phyloP scores from a whole-genome alignment of 2,329 filamentous ascomycete species.

The Alternaria longipes region DNA sequence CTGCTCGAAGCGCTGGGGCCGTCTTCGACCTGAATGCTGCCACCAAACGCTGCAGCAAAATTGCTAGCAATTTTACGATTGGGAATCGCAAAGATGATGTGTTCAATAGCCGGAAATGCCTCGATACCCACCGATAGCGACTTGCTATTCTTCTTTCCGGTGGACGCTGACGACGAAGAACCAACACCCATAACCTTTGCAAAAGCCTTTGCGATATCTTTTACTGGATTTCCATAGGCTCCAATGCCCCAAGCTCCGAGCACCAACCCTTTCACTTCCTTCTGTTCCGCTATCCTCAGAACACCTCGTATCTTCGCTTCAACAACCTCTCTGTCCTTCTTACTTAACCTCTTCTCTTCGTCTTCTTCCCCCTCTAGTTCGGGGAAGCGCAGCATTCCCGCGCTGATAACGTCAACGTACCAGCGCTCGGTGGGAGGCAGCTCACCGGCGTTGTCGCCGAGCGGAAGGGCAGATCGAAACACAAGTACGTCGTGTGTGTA shows the following conservation, averaged over 20 bases:
- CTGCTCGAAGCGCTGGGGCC: slow-evolving; percentile 50
- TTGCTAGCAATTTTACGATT: slow-evolving; percentile 61
- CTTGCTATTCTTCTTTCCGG: slow-evolving; percentile 39
- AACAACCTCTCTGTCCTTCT: slow-evolving; percentile 62
- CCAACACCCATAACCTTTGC: slow-evolving; percentile 44
- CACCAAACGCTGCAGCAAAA: slow-evolving; percentile 62
- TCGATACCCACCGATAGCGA: slow-evolving; percentile 29
- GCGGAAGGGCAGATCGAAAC: slow-evolving; percentile 55
- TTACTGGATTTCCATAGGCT: slow-evolving; percentile 69
- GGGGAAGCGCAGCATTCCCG: slow-evolving; percentile 67
- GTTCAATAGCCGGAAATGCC: slow-evolving; percentile 58
- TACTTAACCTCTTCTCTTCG: slow-evolving; percentile 29
- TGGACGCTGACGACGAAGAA: neutral
- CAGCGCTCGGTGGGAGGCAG: slow-evolving; percentile 61
- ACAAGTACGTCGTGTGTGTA: slow-evolving; percentile 69
- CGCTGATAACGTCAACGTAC: slow-evolving; percentile 67
- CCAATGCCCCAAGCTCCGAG: slow-evolving; percentile 73
- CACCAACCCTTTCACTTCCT: slow-evolving; percentile 61
- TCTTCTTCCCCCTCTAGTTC: slow-evolving; percentile 59
- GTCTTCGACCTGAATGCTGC: slow-evolving; percentile 47
- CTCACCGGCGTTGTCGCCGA: slow-evolving; percentile 50
- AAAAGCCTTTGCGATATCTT: slow-evolving; percentile 67
- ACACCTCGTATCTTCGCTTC: slow-evolving; percentile 67
- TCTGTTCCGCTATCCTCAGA: slow-evolving; percentile 59
- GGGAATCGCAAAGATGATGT: slow-evolving; percentile 68